Percentiles rank a stretch among this genome's conserved stretches.
These are phyloP conservation scores for Ceratocystis smalleyi DNA, from an alignment of 2,329 filamentous ascomycete species.

Conservation along the genomic window DNA sequence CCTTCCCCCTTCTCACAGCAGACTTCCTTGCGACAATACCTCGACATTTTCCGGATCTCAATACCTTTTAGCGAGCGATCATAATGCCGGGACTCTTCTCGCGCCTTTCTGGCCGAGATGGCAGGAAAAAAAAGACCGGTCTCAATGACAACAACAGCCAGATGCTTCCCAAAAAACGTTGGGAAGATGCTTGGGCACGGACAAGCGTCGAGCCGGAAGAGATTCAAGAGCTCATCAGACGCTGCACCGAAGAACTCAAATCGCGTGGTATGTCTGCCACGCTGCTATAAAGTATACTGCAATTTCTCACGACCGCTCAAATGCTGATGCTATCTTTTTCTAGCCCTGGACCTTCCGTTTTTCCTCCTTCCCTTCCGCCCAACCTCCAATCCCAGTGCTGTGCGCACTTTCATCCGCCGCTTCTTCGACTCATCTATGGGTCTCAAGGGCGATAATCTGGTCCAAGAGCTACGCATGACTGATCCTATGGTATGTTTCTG, in stretches of 20 bases:
- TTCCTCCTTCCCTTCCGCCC: slow-evolving; percentile 87
- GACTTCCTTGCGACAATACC: not conserved
- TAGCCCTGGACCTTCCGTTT: slow-evolving; percentile 81
- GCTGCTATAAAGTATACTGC: not conserved
- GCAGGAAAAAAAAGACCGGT: slow-evolving; percentile 50
- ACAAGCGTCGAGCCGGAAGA: slow-evolving; percentile 75
- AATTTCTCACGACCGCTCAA: not conserved
- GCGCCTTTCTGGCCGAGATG: slow-evolving; percentile 60
- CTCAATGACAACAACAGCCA: slow-evolving; percentile 35
- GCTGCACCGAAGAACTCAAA: slow-evolving; percentile 84
- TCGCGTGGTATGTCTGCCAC: slow-evolving; percentile 55
- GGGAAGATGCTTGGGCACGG: slow-evolving; percentile 78
- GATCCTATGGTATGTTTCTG: slow-evolving; percentile 63
- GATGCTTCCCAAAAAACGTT: slow-evolving; percentile 54
- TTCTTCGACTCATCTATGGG: slow-evolving; percentile 63
- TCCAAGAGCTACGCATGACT: slow-evolving; percentile 77
- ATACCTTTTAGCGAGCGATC: slow-evolving; percentile 1
- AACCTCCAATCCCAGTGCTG: slow-evolving; percentile 77
- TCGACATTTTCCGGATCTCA: not conserved
- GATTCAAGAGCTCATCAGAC: slow-evolving; percentile 69
- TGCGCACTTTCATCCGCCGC: slow-evolving; percentile 81
- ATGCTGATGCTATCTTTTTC: slow-evolving; percentile 8
- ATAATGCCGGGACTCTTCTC: slow-evolving; percentile 45
- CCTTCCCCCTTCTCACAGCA: not conserved
- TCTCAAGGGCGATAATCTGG: slow-evolving; percentile 52